Evolutionary conservation across 78 protist genomes (phyloP), one percentile per base, ranked within the genome.

Genomic region (Polysphondylium violaceum): DNA sequence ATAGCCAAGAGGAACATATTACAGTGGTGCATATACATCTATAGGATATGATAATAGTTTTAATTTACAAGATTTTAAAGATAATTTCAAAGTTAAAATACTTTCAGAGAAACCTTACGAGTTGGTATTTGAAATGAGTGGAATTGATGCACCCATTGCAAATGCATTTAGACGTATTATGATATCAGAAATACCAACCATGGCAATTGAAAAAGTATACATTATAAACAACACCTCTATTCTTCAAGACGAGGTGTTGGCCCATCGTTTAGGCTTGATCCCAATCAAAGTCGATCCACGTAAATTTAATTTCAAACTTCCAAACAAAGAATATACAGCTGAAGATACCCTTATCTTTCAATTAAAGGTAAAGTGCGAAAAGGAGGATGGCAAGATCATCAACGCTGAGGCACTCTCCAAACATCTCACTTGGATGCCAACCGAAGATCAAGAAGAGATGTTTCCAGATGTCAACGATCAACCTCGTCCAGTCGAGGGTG

Each of bases 161-260:
- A 98, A 98, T 83, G 97, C 99, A 21, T 2, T 98, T 8, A 86
- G 99, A 21, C 92, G 99, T 25, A 97, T 97, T 36, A 41, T 98
- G 33, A 43, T 98, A n/a, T 59, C 96, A 40, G 98, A 97, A 56
- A 47, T 93, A 67, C 97, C 98, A 23, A 96, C 99, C 3, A 95
- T 98, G 97, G 99, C 99, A 25, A 95, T 98, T 35, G 99, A 98
- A 74, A 63, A 59, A 6, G 99, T 97, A 11, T 87, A 64, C 40
- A 58, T 96, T 6, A 59, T 38, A 17, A 94, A 94, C 77, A 98
- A 98, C 95, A 96, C 99, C 11, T 94, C 98, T 9, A 83, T 98
- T 29, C 60, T 96, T 7, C 98, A 93, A 38, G 99, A 98, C 58
- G 99, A 98, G 75, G 97, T 97, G 5, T 61, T 94, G 25, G 94